Base-by-base conservation (phyloP, 1,284 basidiomycete species). In the Tilletia walkeri region DNA sequence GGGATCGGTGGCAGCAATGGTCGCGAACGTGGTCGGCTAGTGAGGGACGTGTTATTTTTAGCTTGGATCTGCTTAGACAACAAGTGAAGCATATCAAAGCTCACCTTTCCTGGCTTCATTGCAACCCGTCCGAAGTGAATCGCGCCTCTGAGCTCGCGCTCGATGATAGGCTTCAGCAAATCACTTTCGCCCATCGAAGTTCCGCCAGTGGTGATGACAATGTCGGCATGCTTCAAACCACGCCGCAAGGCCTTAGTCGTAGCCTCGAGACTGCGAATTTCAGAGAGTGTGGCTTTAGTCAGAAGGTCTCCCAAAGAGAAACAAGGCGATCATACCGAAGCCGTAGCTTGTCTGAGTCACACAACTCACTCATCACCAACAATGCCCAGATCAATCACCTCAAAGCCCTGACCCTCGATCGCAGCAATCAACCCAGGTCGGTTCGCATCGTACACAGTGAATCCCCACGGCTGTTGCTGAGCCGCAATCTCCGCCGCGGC, bases 121-220 rank as follows among this genome's bases (percentile, higher is more conserved):
- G 85, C 85, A 14, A 86, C 86, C 1, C 92, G 86, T 1, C 92
- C 92, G 80, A 94, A 93, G 78, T 93, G 91, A 16, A 93, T 87
- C 1, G 87, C 89, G 0, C 91, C 93, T 14, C 86, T 80, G 66
- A 94, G 88, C 41, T 90, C 86, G 20, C 89, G 88, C 84, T 95
- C 93, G 72, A 95, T 90, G 68, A 94, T 88, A 0, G 93, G 48
- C 82, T 95, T 94, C 63, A 95, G 84, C 38, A 94, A 86, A 82
- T 95, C 93, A 0, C 89, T 89, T 10, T 93, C 88, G 2, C 93
- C 93, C 93, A 95, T 95, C 4, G 91, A 92, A 1, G 93, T 94
- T 2, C 93, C 93, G 12, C 93, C 93, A 0, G 93, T 95, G 0
- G 91, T 91, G 10, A 95, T 84, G 9, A 94, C 82, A 2, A 95